Base-by-base conservation (phyloP, 306 rosid genomes). In the Fragaria iinumae region DNA sequence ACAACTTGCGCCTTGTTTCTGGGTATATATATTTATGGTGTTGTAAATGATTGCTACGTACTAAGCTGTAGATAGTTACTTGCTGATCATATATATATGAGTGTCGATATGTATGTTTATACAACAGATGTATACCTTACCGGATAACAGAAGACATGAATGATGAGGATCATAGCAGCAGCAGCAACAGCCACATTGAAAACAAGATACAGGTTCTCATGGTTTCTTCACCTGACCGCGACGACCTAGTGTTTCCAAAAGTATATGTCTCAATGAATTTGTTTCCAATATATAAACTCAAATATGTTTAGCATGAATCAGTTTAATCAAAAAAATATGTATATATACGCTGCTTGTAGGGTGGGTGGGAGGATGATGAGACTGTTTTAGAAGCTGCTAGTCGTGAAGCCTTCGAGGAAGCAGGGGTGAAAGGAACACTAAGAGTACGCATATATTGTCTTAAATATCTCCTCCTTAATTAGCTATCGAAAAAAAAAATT, bases 351-450 rank as follows among this genome's bases (percentile, higher is more conserved):
- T 60, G 29, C 73, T 67, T 67, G 43, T 59, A 93, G 98, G 95
- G 98, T 76, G 98, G 98, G 77, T 93, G 97, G 98, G 98, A 93
- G 89, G 87, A 89, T 79, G 96, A 93, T 84, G 98, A 93, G 81
- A 90, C 93, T 47, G 77, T 86, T 13, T 69, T 84, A 16, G 90
- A 93, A 84, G 98, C 98, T 47, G 98, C 98, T 62, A 83, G 90
- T 60, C 94, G 98, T 1, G 98, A 90, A 88, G 94, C 98, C 41
- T 77, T 86, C 21, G 98, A 93, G 81, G 98, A 93, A 88, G 95
- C 96, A 25, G 96, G 98, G 80, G 96, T 93, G 47, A 93, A 77
- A 84, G 98, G 98, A 82, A 80, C 77, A 34, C 89, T 85, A 36
- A 85, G 87, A 43, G 98, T 90, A 84, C 70, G 97, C 88, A 10